phyloP scores from a whole-genome alignment of 495 filamentous ascomycete species.

The Immersiella caudata region DNA sequence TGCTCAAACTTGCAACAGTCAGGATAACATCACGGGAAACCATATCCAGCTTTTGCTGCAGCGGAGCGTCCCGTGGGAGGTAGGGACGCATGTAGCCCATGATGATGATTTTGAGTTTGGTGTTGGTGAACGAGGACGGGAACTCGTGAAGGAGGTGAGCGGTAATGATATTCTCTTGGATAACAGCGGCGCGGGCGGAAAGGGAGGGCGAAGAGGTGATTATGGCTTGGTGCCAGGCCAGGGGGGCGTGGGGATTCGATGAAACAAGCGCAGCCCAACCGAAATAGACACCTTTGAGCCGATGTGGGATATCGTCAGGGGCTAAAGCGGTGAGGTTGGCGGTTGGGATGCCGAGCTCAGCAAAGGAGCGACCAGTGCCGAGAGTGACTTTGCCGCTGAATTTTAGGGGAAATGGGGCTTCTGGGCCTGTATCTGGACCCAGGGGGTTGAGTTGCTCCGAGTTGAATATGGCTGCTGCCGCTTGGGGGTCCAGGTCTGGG shows the following conservation, averaged over 20 bases:
- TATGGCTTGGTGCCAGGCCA: slow-evolving; percentile 56
- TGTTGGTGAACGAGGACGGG: slow-evolving; percentile 34
- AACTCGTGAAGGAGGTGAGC: slow-evolving; percentile 54
- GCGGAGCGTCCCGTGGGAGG: slow-evolving; percentile 37
- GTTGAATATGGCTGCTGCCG: neutral
- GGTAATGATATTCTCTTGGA: slow-evolving; percentile 43
- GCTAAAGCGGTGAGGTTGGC: slow-evolving; percentile 49
- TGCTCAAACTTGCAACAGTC: slow-evolving; percentile 51
- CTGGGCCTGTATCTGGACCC: slow-evolving; percentile 52
- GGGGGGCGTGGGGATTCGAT: slow-evolving; percentile 11
- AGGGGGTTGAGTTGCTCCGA: slow-evolving; percentile 11
- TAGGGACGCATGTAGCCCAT: slow-evolving; percentile 58
- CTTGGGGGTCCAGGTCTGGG: neutral
- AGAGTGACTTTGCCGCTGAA: slow-evolving; percentile 50
- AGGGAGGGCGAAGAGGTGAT: slow-evolving; percentile 53
- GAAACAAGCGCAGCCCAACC: slow-evolving; percentile 58
- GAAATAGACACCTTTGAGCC: slow-evolving; percentile 63
- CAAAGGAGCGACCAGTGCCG: slow-evolving; percentile 37
- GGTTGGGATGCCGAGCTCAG: slow-evolving; percentile 39
- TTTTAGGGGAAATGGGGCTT: slow-evolving; percentile 59
- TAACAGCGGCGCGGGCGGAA: slow-evolving; percentile 41
- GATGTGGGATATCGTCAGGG: slow-evolving; percentile 48
- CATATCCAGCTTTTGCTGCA: slow-evolving; percentile 45
- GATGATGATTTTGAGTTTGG: slow-evolving; percentile 52
- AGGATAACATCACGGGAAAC: slow-evolving; percentile 54